Evolutionary conservation across 73 alveolate genomes (phyloP).

Genomic region (Tetrahymena elliotti): DNA sequence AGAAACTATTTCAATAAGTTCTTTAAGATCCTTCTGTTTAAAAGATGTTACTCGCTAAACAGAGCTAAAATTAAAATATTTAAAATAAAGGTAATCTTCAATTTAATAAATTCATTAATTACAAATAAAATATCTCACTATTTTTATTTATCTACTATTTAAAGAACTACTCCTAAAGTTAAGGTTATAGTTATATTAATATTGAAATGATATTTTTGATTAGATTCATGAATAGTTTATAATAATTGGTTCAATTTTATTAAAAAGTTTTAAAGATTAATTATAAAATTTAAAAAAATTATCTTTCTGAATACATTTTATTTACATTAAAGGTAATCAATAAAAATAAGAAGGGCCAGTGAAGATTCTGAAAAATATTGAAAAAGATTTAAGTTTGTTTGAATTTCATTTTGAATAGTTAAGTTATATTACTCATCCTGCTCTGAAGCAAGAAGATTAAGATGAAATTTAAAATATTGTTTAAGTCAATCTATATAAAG

Average conservation of each 20-base stretch:
- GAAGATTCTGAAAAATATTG: not conserved
- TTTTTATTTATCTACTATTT: too few species aligned
- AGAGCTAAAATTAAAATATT: not conserved
- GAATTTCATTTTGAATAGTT: not conserved
- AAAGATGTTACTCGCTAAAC: not conserved
- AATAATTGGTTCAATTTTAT: too few species aligned
- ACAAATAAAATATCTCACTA: too few species aligned
- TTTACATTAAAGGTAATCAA: too few species aligned
- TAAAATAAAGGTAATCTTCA: not conserved
- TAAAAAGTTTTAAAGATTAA: too few species aligned
- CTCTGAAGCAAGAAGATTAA: not conserved
- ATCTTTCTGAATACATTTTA: too few species aligned
- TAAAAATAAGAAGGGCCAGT: not conserved
- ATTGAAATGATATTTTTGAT: too few species aligned
- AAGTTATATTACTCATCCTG: not conserved
- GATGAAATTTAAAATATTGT: not conserved
- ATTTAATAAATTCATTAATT: too few species aligned
- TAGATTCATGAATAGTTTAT: too few species aligned
- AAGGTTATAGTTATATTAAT: too few species aligned
- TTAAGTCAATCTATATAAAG: not conserved
- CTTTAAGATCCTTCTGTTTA: not conserved
- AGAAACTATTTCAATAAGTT: not conserved
- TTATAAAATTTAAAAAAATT: too few species aligned
- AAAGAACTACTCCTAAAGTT: too few species aligned
- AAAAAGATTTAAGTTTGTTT: not conserved